Evolutionary conservation across 805 yeast species (phyloP).

Genomic region (Limtongozyma cylindracea): DNA sequence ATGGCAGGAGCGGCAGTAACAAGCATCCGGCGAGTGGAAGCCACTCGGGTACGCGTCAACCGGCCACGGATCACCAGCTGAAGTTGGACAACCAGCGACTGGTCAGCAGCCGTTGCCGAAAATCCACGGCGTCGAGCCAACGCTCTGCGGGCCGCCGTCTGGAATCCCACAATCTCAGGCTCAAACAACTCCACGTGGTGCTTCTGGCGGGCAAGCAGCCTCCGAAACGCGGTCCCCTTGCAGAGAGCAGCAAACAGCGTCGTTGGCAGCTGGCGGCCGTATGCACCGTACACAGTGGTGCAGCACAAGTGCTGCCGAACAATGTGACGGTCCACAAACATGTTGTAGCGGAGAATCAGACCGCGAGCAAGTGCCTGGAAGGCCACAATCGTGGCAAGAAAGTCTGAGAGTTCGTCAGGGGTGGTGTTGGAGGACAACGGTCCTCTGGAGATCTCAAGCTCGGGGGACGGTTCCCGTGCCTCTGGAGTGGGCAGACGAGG

Average conservation of each 20-base stretch:
- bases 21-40: background rate
- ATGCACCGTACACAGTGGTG: too few species aligned
- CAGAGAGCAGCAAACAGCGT: too few species aligned
- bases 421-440: too few species aligned
- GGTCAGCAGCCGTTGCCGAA: too few species aligned
- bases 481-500: too few species aligned
- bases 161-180: slow-evolving; percentile 11
- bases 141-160: slow-evolving; percentile 11
- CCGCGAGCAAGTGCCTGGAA: slow-evolving; percentile 57
- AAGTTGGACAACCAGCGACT: background rate
- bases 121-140: too few species aligned
- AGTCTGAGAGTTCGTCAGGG: background rate
- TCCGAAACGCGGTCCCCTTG: too few species aligned
- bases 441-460: too few species aligned
- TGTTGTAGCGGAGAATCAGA: slow-evolving; percentile 31
- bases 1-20: background rate
- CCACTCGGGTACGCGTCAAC: background rate
- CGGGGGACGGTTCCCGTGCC: too few species aligned
- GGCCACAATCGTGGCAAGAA: slow-evolving; percentile 10
- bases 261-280: too few species aligned
- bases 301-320: too few species aligned
- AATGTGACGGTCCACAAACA: slow-evolving; percentile 38
- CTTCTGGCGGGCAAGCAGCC: too few species aligned
- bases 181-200: slow-evolving; percentile 8
- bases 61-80: background rate